Conservation (phyloP, 2,329 filamentous ascomycete species). For the Volutella citrinella region DNA sequence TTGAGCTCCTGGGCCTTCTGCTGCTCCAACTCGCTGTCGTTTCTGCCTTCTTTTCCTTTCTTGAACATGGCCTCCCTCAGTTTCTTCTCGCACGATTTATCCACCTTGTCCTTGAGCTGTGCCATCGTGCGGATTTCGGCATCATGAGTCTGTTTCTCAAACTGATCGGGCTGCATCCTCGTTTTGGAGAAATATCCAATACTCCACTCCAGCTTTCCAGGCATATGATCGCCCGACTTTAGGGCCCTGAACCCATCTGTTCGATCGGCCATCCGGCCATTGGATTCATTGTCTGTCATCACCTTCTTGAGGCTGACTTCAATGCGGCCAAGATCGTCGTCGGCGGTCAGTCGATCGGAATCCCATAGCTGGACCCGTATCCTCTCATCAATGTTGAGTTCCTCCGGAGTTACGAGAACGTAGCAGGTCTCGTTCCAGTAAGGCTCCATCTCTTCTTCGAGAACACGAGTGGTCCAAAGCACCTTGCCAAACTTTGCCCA, state of each 20-base stretch:
- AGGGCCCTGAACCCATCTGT: constrained; percentile 64
- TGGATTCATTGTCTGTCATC: constrained; percentile 57
- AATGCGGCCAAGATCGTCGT: constrained; percentile 72
- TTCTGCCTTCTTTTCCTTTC: constrained; percentile 45
- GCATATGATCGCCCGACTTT: constrained; percentile 64
- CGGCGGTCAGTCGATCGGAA: constrained; percentile 67
- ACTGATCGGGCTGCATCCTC: constrained; percentile 58
- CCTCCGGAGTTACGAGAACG: constrained; percentile 67
- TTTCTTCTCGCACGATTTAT: constrained; percentile 54
- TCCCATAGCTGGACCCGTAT: constrained; percentile 73
- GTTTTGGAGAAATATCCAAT: constrained; percentile 71
- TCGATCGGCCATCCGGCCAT: constrained; percentile 60
- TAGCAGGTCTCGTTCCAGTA: constrained; percentile 69
- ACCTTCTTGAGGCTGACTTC: constrained; percentile 65
- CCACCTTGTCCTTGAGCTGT: constrained; percentile 57
- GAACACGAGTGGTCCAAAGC: constrained; percentile 59
- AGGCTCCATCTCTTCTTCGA: constrained; percentile 64
- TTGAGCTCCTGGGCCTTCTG: constrained; percentile 67
- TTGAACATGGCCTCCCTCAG: constrained; percentile 58
- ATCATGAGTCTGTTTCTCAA: constrained; percentile 59
- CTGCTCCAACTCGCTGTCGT: constrained; percentile 62
- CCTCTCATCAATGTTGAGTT: constrained; percentile 69
- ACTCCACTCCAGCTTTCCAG: constrained; percentile 66
- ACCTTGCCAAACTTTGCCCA: constrained; percentile 76
- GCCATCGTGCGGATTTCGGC: constrained; percentile 54